Evolutionary conservation across 306 rosid species (phyloP).

Genomic region (Pachyrhizus erosus): DNA sequence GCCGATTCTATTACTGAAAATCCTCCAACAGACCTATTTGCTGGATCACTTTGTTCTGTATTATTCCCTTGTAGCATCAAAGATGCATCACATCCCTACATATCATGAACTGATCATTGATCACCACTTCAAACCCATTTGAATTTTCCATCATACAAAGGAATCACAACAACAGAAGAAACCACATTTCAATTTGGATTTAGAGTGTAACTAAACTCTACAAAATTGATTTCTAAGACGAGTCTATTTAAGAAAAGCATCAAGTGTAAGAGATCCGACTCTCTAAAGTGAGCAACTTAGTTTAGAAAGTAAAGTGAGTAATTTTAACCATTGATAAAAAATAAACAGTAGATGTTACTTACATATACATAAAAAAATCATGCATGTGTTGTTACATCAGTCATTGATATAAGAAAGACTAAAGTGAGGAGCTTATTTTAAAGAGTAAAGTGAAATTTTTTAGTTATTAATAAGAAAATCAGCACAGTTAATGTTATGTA

Average conservation of each 20-base stretch:
- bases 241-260: too few species aligned
- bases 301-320: not conserved
- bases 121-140: not conserved
- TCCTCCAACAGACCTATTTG: slow-evolving; percentile 74
- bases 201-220: not conserved
- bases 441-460: not conserved
- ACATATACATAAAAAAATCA: not conserved
- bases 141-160: not conserved
- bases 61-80: slow-evolving; percentile 71
- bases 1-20: slow-evolving; percentile 71
- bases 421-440: not conserved
- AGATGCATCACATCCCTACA: slow-evolving; percentile 88
- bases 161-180: not conserved
- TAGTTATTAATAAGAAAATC: not conserved
- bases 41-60: slow-evolving; percentile 80
- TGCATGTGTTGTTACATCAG: not conserved
- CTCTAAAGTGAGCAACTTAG: not conserved
- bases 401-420: too few species aligned
- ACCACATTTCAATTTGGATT: too few species aligned
- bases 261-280: not conserved
- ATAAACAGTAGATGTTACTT: not conserved
- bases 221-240: not conserved
- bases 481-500: not conserved
- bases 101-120: not conserved
- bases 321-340: not conserved